These are phyloP conservation scores for Chenopodium quinoa DNA, from an alignment of 148 eudicot genomes.

Conservation along the genomic window DNA sequence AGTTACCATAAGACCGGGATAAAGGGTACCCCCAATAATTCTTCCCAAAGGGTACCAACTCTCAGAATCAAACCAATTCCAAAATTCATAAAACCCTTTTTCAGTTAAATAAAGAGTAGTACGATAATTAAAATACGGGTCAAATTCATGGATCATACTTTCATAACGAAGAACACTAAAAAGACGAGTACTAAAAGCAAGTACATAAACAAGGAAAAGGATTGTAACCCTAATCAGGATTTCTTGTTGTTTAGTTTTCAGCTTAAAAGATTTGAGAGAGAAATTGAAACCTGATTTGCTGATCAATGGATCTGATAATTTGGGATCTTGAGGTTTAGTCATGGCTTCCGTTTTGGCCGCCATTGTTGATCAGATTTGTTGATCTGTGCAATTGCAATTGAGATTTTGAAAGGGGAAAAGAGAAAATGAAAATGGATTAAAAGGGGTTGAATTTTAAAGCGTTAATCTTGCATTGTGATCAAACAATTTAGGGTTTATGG, in stretches of 20 bases:
- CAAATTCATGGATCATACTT: conserved; percentile 97
- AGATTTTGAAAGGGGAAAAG: not conserved
- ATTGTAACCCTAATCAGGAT: conserved; percentile 70
- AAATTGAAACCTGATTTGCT: conserved; percentile 21
- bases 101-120: conserved; percentile 75
- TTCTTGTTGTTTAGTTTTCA: conserved; percentile 89
- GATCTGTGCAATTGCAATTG: not conserved
- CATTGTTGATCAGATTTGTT: conserved; percentile 22
- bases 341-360: conserved; percentile 28
- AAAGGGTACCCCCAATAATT: conserved; percentile 89
- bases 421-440: not conserved
- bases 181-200: conserved; percentile 79
- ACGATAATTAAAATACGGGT: conserved; percentile 90
- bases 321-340: conserved; percentile 31
- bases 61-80: conserved; percentile 98
- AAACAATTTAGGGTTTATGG: not conserved
- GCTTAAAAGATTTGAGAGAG: conserved; percentile 53
- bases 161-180: conserved; percentile 92
- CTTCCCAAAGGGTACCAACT: conserved; percentile 96
- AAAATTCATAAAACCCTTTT: conserved; percentile 89
- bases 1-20: conserved; percentile 95
- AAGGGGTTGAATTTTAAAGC: not conserved
- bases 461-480: not conserved
- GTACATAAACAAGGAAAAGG: conserved; percentile 63
- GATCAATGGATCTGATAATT: conserved; percentile 36